Base-by-base conservation (phyloP, 2,329 filamentous ascomycete genomes). In the Alternaria ventricosa region DNA sequence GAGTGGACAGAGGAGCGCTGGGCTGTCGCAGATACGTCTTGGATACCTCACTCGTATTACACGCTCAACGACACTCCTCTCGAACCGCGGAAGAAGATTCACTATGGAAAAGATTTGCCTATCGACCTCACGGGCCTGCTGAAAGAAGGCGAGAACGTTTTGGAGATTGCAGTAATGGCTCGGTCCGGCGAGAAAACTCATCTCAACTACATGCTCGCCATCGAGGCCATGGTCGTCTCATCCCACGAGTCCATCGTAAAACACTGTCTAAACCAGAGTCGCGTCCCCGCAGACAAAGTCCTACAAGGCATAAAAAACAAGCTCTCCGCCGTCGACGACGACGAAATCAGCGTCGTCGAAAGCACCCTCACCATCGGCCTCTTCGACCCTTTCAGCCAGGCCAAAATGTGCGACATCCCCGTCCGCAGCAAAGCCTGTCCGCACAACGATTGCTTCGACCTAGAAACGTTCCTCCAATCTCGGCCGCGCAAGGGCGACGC, bases 371-470 rank as follows among this genome's bases (percentile, higher is more conserved):
- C 78, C 5, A 82, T 86, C 65, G 78, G 75, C 7, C 73, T 86
- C 12, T 78, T 81, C 63, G 85, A 86, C 57, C 84, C 84, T 0
- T 82, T 84, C 67, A 80, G 76, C 51, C 78, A 75, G 44, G 78
- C 75, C 36, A 72, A 68, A 8, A 79, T 96, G 11, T 94, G 92
- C 75, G 82, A 87, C 6, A 84, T 86, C 0, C 95, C 96, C 1
- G 92, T 90, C 2, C 90, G 94, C 27, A 89, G 93, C 25, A 82
- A 73, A 8, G 71, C 78, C 4, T 99, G 96, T 77, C 82, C 83
- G 23, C 95, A 99, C 75, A 83, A 90, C 36, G 93, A 97, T 75
- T 97, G 94, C 75, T 97, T 98, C 75, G 95, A 98, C 76, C 87
- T 97, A 8, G 87, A 91, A 20, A 94, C 88, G 1, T 98, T 93